Evolutionary conservation across 1,139 yeast species (phyloP).

Genomic region (Meyerozyma athensensis): DNA sequence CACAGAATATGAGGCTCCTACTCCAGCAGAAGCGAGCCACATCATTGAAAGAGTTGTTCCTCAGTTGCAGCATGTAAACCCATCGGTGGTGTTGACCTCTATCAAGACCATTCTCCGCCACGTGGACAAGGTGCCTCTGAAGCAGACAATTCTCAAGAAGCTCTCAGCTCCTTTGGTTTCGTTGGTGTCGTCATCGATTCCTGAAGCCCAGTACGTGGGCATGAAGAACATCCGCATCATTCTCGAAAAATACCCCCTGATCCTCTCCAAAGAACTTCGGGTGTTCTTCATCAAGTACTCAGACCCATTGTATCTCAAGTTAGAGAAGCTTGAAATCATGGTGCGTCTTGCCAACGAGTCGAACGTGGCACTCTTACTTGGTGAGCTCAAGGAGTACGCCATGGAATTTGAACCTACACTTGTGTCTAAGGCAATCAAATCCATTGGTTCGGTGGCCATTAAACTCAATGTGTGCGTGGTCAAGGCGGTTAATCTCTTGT

Average conservation of each 20-base stretch:
- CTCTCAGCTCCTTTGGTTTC: slow-evolving; percentile 92
- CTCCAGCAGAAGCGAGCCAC: slow-evolving; percentile 67
- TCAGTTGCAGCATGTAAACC: slow-evolving; percentile 95
- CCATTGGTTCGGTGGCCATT: slow-evolving; percentile 87
- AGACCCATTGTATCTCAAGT: slow-evolving; percentile 88
- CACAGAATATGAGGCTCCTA: slow-evolving; percentile 58
- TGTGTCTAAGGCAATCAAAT: slow-evolving; percentile 74
- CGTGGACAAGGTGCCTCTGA: slow-evolving; percentile 44
- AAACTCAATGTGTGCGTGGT: slow-evolving; percentile 58
- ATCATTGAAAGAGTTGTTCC: slow-evolving; percentile 91
- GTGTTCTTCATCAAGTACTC: slow-evolving; percentile 92
- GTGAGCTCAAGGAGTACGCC: slow-evolving; percentile 88
- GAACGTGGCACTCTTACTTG: slow-evolving; percentile 65
- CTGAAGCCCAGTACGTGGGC: slow-evolving; percentile 95
- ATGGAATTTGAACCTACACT: slow-evolving; percentile 93
- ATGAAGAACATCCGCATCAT: slow-evolving; percentile 87
- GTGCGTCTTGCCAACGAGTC: slow-evolving; percentile 72
- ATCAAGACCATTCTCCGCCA: slow-evolving; percentile 80
- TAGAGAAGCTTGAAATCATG: slow-evolving; percentile 89
- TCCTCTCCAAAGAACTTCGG: slow-evolving; percentile 74
- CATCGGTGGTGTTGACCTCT: slow-evolving; percentile 87
- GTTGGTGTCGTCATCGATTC: slow-evolving; percentile 73
- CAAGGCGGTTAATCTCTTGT: slow-evolving; percentile 71
- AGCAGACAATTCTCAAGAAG: slow-evolving; percentile 53
- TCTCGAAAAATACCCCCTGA: slow-evolving; percentile 79